Conservation (phyloP, 1,284 basidiomycete genomes). For the Salmacisia buchloeana region DNA sequence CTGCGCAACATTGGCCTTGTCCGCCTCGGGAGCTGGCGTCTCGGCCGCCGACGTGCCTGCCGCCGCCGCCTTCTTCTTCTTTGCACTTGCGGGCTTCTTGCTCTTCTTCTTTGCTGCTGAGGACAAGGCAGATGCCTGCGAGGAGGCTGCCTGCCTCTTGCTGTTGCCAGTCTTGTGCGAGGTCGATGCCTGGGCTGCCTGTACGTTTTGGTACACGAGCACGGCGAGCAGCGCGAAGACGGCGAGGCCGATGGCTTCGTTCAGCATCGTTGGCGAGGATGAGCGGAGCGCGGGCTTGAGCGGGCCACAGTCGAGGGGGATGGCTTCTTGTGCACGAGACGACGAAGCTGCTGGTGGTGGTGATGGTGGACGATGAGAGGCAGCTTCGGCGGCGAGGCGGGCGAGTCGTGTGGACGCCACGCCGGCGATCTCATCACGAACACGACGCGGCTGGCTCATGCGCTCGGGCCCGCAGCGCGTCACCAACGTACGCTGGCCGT, state of each 20-base stretch:
- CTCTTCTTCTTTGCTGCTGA: neutral
- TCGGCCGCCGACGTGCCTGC: neutral
- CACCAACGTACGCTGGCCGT: too few species aligned
- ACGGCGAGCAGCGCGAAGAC: neutral
- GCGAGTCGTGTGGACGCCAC: too few species aligned
- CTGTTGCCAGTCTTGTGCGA: neutral
- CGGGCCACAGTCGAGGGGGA: neutral
- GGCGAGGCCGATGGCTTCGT: neutral
- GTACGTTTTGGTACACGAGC: neutral
- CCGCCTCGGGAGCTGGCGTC: neutral
- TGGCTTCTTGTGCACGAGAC: neutral
- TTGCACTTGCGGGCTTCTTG: neutral
- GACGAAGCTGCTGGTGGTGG: neutral
- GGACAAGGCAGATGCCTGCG: neutral
- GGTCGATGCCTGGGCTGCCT: neutral
- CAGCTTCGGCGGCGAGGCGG: too few species aligned
- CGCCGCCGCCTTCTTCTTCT: neutral
- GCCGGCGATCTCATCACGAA: too few species aligned
- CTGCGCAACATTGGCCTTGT: neutral
- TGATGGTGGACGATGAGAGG: too few species aligned
- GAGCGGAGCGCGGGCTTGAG: too few species aligned
- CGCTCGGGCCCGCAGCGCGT: too few species aligned
- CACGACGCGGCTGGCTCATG: too few species aligned
- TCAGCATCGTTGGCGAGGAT: constrained; percentile 3
- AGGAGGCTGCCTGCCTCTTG: neutral